Evolutionary conservation across 257 asterid species (phyloP).

Genomic region (Solanum etuberosum): DNA sequence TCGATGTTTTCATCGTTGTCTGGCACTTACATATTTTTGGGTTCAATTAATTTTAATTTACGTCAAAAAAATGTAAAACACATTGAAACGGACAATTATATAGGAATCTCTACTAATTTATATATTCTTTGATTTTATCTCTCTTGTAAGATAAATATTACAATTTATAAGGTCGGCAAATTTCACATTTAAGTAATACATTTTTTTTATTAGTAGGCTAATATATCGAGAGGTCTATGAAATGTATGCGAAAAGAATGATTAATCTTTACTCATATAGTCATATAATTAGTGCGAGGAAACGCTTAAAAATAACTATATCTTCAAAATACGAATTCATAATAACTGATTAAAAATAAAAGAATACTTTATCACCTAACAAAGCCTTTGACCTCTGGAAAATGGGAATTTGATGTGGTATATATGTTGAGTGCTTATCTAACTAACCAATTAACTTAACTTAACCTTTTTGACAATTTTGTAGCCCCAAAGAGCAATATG

Average conservation of each 20-base stretch:
- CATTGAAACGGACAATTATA: not conserved
- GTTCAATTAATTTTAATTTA: not conserved
- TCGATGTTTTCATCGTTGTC: not conserved
- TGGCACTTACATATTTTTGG: no score
- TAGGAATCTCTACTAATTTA: not conserved
- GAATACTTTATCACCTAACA: not conserved
- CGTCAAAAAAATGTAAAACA: not conserved
- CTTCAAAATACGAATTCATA: rapidly evolving
- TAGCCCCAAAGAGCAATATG: not conserved
- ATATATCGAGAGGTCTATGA: not conserved
- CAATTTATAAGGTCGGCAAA: not conserved
- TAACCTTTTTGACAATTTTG: slow-evolving; percentile 17
- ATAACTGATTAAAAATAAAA: not conserved
- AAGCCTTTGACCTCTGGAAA: not conserved
- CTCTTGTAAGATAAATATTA: no score
- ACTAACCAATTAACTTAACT: slow-evolving; percentile 14
- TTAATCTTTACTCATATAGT: not conserved
- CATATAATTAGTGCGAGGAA: not conserved
- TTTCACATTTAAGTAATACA: not conserved
- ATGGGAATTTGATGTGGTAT: not conserved
- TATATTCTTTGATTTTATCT: not conserved
- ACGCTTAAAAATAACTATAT: no score
- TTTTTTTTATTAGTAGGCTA: not conserved
- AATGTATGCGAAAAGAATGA: no score
- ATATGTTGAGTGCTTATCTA: slow-evolving; percentile 19